Evolutionary conservation across 2,329 filamentous ascomycete species (phyloP), one percentile per base, ranked within the genome.

Genomic region (Tolypocladium cylindrosporum): DNA sequence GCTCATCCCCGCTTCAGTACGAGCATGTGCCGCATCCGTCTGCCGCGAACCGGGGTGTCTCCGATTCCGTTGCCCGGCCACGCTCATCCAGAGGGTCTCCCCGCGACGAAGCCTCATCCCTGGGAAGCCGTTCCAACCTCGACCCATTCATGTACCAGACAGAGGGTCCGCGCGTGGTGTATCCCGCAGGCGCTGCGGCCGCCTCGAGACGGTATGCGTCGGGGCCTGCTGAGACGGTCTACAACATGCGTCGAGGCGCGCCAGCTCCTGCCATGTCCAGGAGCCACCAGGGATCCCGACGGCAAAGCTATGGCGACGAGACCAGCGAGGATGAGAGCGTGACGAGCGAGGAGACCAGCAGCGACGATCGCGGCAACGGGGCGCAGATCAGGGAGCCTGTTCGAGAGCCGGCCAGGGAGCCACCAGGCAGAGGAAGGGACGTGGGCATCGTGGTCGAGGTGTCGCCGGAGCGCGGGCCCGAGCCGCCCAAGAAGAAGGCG

Each of bases 141-240:
- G 77, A 84, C 59, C 80, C 81, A 5, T 83, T 84, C 59, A 74
- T 76, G 60, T 84, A 78, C 65, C 79, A 82, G 69, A 78, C 76
- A 4, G 71, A 70, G 27, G 77, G 75, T 14, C 66, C 78, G 41
- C 75, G 73, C 39, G 68, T 68, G 56, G 64, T 74, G 16, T 68
- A 72, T 56, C 65, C 70, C 37, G 61, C 67, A 56, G 67, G 66
- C 55, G 68, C 71, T 61, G 63, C 68, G 53, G 67, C 66, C 54
- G 62, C 68, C 16, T 67, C 72, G 52, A 72, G 73, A 62, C 71
- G 74, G 55, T 70, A 73, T 55, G 65, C 67, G 19, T 71, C 72
- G 19, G 73, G 72, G n/a, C 65, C 71, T 40, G 60, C 67, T 1
- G 71, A 72, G 7, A 51, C 60, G 39, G 58, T 56, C 37, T 67